phyloP scores from a whole-genome alignment of 768 basidiomycete species.

The Amanita brunnescens region DNA sequence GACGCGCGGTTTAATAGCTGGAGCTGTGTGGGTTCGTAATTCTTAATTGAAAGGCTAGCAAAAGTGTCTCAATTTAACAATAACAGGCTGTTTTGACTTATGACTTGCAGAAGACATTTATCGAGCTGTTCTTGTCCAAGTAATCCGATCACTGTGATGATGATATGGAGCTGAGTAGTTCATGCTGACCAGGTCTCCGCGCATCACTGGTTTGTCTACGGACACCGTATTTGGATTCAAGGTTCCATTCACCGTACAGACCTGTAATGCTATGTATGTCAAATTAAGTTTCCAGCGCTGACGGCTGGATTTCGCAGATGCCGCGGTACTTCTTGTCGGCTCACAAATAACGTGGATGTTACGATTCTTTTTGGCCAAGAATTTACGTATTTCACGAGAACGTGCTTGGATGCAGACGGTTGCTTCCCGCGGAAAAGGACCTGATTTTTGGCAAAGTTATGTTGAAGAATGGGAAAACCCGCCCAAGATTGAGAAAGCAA shows the following conservation, averaged over 20 bases:
- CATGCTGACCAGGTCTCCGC: constrained; percentile 44
- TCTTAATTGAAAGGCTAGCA: background rate
- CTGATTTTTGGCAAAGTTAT: constrained; percentile 79
- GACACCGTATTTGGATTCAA: constrained; percentile 58
- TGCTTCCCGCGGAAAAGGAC: constrained; percentile 70
- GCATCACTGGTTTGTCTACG: constrained; percentile 51
- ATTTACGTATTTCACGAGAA: constrained; percentile 71
- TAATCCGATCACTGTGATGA: constrained; percentile 19
- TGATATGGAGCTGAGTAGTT: background rate
- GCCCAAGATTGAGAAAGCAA: constrained; percentile 26
- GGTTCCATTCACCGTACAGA: constrained; percentile 60
- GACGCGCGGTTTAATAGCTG: constrained; percentile 59
- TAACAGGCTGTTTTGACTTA: constrained; percentile 59
- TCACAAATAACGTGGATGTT: constrained; percentile 70
- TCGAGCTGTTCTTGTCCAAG: constrained; percentile 58
- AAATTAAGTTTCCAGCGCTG: background rate
- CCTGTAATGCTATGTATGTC: constrained; percentile 36
- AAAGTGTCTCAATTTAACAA: background rate
- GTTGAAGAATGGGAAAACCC: constrained; percentile 75
- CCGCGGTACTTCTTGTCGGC: constrained; percentile 63
- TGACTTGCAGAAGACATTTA: constrained; percentile 59
- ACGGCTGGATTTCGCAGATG: constrained; percentile 37
- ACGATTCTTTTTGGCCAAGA: constrained; percentile 74
- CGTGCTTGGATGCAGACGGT: constrained; percentile 81
- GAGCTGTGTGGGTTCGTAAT: constrained; percentile 54